phyloP scores from a whole-genome alignment of 2,329 filamentous ascomycete genomes.

The Hymenoscyphus scutula region DNA sequence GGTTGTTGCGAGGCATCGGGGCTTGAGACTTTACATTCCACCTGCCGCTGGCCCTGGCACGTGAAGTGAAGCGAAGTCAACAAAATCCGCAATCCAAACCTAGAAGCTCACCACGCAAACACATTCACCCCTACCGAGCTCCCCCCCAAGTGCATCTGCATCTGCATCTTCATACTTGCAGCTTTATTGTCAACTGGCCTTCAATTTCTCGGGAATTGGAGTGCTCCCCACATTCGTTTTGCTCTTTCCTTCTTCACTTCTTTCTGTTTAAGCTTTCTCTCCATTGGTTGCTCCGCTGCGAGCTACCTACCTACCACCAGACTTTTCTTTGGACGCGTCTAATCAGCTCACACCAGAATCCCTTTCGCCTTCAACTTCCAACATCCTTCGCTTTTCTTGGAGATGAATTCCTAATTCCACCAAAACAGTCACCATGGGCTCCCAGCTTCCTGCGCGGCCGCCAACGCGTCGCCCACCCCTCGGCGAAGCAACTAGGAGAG shows the following conservation, averaged over 20 bases:
- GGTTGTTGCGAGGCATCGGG: background rate
- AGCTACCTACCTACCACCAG: background rate
- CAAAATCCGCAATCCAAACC: constrained; percentile 3
- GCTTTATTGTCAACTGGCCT: background rate
- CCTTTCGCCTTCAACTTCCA: background rate
- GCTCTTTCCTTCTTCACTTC: constrained; percentile 4
- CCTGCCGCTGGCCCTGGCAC: background rate
- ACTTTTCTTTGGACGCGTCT: background rate
- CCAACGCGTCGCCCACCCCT: constrained; percentile 34
- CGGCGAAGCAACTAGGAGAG: constrained; percentile 34
- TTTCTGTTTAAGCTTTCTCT: constrained; percentile 2
- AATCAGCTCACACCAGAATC: background rate
- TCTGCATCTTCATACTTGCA: constrained; percentile 1
- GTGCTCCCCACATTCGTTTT: background rate
- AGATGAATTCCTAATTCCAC: background rate
- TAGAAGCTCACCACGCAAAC: background rate
- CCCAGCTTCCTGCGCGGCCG: constrained; percentile 23
- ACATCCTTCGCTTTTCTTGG: constrained; percentile 1
- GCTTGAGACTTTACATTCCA: background rate
- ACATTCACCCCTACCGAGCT: background rate
- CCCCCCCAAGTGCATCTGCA: background rate
- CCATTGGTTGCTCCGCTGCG: background rate
- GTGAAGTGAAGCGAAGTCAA: constrained; percentile 6
- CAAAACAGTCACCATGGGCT: constrained; percentile 23
- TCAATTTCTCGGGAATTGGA: background rate